These are phyloP conservation scores for Kluyveromyces sp. DNA, from an alignment of 1,139 yeast species.

Conservation along the genomic window DNA sequence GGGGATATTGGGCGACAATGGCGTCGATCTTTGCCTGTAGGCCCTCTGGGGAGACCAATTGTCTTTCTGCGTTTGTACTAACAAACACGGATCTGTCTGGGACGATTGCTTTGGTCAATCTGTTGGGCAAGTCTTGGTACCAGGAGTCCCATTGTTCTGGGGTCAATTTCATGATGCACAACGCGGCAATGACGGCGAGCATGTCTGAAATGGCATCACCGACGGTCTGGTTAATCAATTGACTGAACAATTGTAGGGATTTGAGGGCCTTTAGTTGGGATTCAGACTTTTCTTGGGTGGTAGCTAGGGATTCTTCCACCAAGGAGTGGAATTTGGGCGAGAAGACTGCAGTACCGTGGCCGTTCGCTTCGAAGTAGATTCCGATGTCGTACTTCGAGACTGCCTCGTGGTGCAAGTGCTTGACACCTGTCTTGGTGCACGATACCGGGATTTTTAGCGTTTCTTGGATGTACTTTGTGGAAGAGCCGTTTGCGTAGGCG, in stretches of 20 bases:
- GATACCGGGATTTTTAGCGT: constrained; percentile 67
- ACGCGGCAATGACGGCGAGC: constrained; percentile 62
- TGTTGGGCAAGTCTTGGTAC: constrained; percentile 82
- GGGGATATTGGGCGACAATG: constrained; percentile 46
- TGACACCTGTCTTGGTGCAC: constrained; percentile 93
- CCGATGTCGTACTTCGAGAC: constrained; percentile 84
- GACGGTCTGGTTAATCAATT: constrained; percentile 86
- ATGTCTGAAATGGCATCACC: constrained; percentile 95
- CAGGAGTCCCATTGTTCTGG: constrained; percentile 71
- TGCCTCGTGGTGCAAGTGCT: constrained; percentile 84
- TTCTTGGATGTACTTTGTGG: constrained; percentile 63
- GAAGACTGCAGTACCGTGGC: constrained; percentile 96
- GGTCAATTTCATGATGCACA: constrained; percentile 46
- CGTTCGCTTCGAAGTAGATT: constrained; percentile 94
- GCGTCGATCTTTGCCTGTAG: constrained; percentile 68
- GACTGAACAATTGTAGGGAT: constrained; percentile 49
- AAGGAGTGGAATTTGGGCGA: constrained; percentile 44
- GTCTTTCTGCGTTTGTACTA: constrained; percentile 88
- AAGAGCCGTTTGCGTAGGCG: constrained; percentile 93
- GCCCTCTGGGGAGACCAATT: constrained; percentile 67
- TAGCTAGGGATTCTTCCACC: constrained; percentile 17
- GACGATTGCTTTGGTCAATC: constrained; percentile 71
- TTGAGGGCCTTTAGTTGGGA: constrained; percentile 36
- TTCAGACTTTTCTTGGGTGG: not conserved
- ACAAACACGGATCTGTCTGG: constrained; percentile 71